These are phyloP conservation scores for Paecilomyces sp. DNA, from an alignment of 2,329 filamentous ascomycete genomes.

Conservation along the genomic window DNA sequence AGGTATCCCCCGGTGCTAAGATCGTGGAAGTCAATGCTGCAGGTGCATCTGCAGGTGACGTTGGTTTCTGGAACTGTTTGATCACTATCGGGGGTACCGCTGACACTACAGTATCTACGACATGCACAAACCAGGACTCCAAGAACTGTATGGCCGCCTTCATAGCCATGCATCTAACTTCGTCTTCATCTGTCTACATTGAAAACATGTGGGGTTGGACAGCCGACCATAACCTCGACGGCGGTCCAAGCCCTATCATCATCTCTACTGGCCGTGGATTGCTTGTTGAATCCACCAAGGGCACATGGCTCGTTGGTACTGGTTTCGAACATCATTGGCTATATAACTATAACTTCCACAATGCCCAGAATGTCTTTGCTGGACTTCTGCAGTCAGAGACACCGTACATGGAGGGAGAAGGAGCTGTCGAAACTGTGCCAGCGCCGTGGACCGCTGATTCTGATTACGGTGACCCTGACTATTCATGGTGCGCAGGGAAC, in stretches of 20 bases:
- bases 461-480: slow-evolving; percentile 22
- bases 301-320: slow-evolving; percentile 41
- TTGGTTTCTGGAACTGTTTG: slow-evolving; percentile 45
- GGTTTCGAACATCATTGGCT: slow-evolving; percentile 41
- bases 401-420: slow-evolving; percentile 26
- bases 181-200: slow-evolving; percentile 23
- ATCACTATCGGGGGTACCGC: slow-evolving; percentile 42
- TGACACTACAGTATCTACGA: slow-evolving; percentile 29
- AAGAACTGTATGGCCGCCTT: too few species aligned
- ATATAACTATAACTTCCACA: slow-evolving; percentile 43
- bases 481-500: slow-evolving; percentile 22
- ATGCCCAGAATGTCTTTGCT: slow-evolving; percentile 35
- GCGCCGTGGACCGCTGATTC: slow-evolving; percentile 19
- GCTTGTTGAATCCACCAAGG: slow-evolving; percentile 33
- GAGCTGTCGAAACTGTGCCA: slow-evolving; percentile 17
- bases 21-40: slow-evolving; percentile 47
- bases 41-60: slow-evolving; percentile 39
- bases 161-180: slow-evolving; percentile 39
- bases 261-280: slow-evolving; percentile 34
- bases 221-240: slow-evolving; percentile 43
- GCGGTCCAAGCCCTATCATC: slow-evolving; percentile 20
- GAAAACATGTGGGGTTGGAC: slow-evolving; percentile 44
- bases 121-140: slow-evolving; percentile 18
- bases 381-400: slow-evolving; percentile 29
- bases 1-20: slow-evolving; percentile 36